Base-by-base conservation (phyloP, 2,329 filamentous ascomycete genomes). In the Acrodontium crateriforme region DNA sequence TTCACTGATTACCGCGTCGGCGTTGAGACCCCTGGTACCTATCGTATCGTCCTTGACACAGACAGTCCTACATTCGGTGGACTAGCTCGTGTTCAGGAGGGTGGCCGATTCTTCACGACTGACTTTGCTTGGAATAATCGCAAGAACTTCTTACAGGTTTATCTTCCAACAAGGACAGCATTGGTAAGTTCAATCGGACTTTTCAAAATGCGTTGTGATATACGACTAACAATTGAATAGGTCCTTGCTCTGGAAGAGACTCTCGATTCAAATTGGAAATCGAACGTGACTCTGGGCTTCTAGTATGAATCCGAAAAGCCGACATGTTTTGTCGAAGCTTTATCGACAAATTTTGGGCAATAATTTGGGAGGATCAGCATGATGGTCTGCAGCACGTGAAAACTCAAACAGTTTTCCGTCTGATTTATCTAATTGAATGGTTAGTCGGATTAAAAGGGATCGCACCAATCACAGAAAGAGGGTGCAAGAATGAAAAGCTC, bases 1-100 rank as follows among this genome's bases (percentile, higher is more conserved):
- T 98, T 79, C 58, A 76, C 77, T 8, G 89, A 95, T 56, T 98
- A 94, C 54, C 74, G 87, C 19, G 77, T 98, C 25, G 89, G 89
- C 11, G 67, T 98, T 20, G 83, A 95, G 28, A 64, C 72, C 12
- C 60, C 78, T 3, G 89, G 89, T 20, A 92, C 81, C 2, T 98
- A 98, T 57, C 69, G 72, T 30, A 74, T 93, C 30, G 76, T 93
- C 3, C 64, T 98, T 23, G 83, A 87, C 54, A 77, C 77, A 0
- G 89, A 98, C 53, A 64, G 67, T 26, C 66, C 72, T 44, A 71
- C 71, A 2, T 81, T 83, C 44, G 89, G 89, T 16, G 89, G 89
- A 0, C 72, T 82, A 39, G 72, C 69, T 16, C 71, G 85, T 16
- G 70, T 94, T 28, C 74, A 82, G 31, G 73, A 81, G 39, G 24